Evolutionary conservation across 768 basidiomycete genomes (phyloP).

Genomic region (Obba rivulosa): DNA sequence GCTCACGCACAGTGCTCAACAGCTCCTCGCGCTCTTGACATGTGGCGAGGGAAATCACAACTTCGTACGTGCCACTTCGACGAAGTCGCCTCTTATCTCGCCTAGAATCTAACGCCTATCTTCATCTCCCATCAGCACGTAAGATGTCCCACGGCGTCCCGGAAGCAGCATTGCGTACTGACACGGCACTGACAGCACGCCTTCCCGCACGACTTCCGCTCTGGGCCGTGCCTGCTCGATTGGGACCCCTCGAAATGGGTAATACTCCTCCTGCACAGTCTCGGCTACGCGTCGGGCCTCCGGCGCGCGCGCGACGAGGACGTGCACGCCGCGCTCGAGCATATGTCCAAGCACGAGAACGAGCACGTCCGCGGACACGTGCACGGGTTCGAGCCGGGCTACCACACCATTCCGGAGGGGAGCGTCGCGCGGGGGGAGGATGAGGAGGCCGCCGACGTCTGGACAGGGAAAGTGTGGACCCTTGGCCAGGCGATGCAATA

Average conservation of each 20-base stretch:
- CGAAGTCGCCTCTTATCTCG: not conserved
- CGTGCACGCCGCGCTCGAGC: conserved; percentile 38
- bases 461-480: conserved; percentile 40
- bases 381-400: too few species aligned
- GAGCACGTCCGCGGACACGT: too few species aligned
- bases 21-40: conserved; percentile 66
- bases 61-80: conserved; percentile 41
- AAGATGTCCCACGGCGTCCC: not conserved
- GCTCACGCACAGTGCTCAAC: not conserved
- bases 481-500: conserved; percentile 32
- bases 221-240: conserved; percentile 51
- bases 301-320: conserved; percentile 46
- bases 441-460: conserved; percentile 18
- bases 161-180: not conserved
- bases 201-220: conserved; percentile 75
- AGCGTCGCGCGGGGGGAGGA: conserved; percentile 5
- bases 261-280: conserved; percentile 44
- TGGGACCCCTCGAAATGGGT: conserved; percentile 87
- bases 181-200: conserved; percentile 43
- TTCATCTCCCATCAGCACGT: not conserved
- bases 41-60: conserved; percentile 79
- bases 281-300: conserved; percentile 44
- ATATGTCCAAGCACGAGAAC: conserved; percentile 48
- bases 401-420: conserved; percentile 10
- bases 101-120: not conserved